A percentile compares a stretch with the other conserved stretches of the same genome.
Evolutionary conservation across 2,329 filamentous ascomycete species (phyloP).

Genomic region (Mollisia scopiformis): DNA sequence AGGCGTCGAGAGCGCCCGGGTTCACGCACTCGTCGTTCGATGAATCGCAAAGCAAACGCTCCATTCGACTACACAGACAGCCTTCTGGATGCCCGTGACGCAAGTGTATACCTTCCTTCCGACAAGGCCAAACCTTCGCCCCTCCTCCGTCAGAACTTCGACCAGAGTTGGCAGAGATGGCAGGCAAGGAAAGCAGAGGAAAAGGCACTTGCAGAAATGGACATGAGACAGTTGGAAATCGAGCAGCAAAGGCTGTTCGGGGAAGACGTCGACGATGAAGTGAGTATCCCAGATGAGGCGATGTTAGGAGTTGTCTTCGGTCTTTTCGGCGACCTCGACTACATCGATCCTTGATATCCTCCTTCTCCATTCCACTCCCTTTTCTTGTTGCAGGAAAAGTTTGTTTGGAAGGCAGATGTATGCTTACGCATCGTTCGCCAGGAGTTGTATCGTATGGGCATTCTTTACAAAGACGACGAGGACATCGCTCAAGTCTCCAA

Average conservation of each 20-base stretch:
- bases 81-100: constrained; percentile 31
- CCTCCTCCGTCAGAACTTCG: constrained; percentile 35
- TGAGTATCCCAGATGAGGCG: constrained; percentile 32
- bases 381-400: constrained; percentile 11
- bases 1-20: constrained; percentile 36
- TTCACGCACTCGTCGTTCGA: constrained; percentile 33
- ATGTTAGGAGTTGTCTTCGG: constrained; percentile 37
- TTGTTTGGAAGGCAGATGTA: constrained; percentile 22
- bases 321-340: constrained; percentile 38
- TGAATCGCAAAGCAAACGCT: constrained; percentile 30
- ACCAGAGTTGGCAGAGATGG: constrained; percentile 37
- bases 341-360: constrained; percentile 34
- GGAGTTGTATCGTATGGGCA: constrained; percentile 27
- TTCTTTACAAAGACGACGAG: constrained; percentile 27
- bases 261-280: constrained; percentile 35
- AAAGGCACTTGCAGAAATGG: constrained; percentile 27
- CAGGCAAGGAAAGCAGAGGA: constrained; percentile 34
- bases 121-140: constrained; percentile 32
- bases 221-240: constrained; percentile 28
- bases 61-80: constrained; percentile 31
- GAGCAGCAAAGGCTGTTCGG: constrained; percentile 35
- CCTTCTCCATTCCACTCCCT: constrained; percentile 14
- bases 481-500: constrained; percentile 14
- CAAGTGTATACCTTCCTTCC: constrained; percentile 29
- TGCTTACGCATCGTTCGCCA: constrained; percentile 34